A percentile compares a stretch with the other conserved stretches of the same genome.
phyloP scores from a whole-genome alignment of 2,329 filamentous ascomycete genomes.

The Fusarium mexicanum region DNA sequence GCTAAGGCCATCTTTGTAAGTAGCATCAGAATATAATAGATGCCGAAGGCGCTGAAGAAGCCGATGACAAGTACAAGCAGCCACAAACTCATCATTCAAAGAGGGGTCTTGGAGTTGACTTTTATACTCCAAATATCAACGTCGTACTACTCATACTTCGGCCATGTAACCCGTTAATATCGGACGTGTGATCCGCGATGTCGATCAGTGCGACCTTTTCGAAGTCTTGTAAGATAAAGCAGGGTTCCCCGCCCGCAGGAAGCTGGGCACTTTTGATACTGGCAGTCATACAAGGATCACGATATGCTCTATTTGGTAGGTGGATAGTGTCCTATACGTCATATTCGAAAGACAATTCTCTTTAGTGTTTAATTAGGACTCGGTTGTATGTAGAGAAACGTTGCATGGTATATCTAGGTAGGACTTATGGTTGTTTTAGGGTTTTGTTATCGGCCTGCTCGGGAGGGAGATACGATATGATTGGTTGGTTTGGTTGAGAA shows the following conservation, averaged over 20 bases:
- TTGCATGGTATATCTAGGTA: background rate
- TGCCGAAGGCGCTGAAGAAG: background rate
- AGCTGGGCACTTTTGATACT: slow-evolving; percentile 26
- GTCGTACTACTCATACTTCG: background rate
- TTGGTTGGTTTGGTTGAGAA: background rate
- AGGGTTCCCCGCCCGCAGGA: slow-evolving; percentile 32
- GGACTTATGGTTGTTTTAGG: background rate
- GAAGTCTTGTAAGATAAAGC: background rate
- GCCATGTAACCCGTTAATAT: slow-evolving; percentile 6
- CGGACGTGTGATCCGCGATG: slow-evolving; percentile 9
- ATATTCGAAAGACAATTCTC: background rate
- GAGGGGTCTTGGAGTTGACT: no score
- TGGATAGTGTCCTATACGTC: slow-evolving; percentile 3
- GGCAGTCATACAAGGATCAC: slow-evolving; percentile 5
- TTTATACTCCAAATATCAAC: slow-evolving; percentile 6
- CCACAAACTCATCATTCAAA: background rate
- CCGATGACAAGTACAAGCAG: background rate
- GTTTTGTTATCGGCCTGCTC: background rate
- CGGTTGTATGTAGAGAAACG: background rate
- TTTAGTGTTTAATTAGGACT: background rate
- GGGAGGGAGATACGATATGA: background rate
- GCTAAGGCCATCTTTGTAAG: slow-evolving; percentile 11
- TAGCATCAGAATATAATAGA: background rate
- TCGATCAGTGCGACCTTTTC: slow-evolving; percentile 4
- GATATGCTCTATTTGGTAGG: slow-evolving; percentile 28